Evolutionary conservation across 345 rosid genomes (phyloP).

Genomic region (Linum trigynum): DNA sequence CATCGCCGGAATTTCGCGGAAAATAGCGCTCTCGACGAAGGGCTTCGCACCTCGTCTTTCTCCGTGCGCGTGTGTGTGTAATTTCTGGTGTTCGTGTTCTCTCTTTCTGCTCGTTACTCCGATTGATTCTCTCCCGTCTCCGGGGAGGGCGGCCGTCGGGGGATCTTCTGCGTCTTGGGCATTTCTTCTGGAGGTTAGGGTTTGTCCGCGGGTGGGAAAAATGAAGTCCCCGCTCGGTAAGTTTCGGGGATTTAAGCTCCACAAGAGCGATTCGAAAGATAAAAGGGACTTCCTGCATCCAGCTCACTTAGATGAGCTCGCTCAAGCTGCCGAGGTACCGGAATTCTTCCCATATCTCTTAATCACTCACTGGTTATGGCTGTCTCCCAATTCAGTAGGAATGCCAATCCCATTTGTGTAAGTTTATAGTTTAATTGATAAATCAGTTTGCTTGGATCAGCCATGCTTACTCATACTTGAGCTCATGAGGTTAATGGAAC

Average conservation of each 20-base stretch:
- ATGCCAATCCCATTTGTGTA: background rate
- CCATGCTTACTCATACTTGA: too few relatives aligned
- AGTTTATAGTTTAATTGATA: background rate
- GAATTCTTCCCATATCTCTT: background rate
- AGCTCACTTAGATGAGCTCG: slow-evolving; percentile 66
- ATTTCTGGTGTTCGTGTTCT: slow-evolving; percentile 1
- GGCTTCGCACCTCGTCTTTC: background rate
- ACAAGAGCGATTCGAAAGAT: slow-evolving; percentile 55
- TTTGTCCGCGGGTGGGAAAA: slow-evolving; percentile 10
- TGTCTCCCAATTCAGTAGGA: background rate
- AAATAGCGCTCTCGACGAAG: background rate
- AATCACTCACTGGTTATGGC: background rate
- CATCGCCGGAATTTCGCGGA: background rate
- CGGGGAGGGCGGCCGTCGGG: background rate
- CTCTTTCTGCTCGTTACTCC: background rate
- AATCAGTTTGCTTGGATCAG: background rate
- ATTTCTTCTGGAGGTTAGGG: slow-evolving; percentile 29
- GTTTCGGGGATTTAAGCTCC: slow-evolving; percentile 64
- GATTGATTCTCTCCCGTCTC: background rate
- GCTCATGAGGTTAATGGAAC: too few relatives aligned
- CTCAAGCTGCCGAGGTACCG: slow-evolving; percentile 69
- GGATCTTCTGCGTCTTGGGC: background rate
- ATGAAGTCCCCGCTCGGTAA: slow-evolving; percentile 73
- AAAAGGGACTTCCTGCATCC: slow-evolving; percentile 42
- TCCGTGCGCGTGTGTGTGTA: background rate